Conservation (phyloP, 2,329 filamentous ascomycete species). For the Sporothrix protearum region DNA sequence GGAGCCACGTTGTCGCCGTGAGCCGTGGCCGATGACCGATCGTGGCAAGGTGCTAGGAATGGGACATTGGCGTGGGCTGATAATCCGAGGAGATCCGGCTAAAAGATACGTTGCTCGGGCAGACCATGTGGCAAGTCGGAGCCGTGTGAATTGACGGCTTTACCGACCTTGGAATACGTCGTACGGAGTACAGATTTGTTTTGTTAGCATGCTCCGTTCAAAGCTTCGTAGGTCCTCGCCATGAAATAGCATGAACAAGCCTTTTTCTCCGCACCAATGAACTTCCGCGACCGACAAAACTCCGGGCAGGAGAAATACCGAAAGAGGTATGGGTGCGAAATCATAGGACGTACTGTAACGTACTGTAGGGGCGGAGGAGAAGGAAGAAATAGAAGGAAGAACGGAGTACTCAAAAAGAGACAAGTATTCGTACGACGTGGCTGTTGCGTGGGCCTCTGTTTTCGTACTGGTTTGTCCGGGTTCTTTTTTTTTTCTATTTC, state of each 20-base stretch:
- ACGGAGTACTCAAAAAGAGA: neutral
- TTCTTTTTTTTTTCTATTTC: neutral
- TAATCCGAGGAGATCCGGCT: neutral
- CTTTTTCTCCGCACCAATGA: neutral
- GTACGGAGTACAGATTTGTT: too few species aligned
- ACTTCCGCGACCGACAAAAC: neutral
- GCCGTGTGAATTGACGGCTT: neutral
- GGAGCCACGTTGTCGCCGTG: too few species aligned
- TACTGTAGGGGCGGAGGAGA: neutral
- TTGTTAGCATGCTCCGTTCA: neutral
- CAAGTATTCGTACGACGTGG: neutral
- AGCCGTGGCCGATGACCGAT: neutral
- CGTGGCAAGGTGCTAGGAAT: neutral
- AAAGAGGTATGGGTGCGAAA: neutral
- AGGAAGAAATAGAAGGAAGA: neutral
- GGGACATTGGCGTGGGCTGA: neutral
- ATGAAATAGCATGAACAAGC: slow-evolving; percentile 6
- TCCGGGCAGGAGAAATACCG: slow-evolving; percentile 4
- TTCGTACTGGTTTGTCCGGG: neutral
- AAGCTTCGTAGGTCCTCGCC: neutral
- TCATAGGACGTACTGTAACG: too few species aligned
- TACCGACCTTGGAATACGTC: neutral
- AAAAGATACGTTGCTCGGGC: neutral
- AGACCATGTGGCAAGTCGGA: neutral
- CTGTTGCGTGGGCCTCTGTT: neutral